A percentile compares a stretch with the other conserved stretches of the same genome.
These are phyloP conservation scores for Hymenoscyphus scutula DNA, from an alignment of 2,329 filamentous ascomycete genomes.

Conservation along the genomic window DNA sequence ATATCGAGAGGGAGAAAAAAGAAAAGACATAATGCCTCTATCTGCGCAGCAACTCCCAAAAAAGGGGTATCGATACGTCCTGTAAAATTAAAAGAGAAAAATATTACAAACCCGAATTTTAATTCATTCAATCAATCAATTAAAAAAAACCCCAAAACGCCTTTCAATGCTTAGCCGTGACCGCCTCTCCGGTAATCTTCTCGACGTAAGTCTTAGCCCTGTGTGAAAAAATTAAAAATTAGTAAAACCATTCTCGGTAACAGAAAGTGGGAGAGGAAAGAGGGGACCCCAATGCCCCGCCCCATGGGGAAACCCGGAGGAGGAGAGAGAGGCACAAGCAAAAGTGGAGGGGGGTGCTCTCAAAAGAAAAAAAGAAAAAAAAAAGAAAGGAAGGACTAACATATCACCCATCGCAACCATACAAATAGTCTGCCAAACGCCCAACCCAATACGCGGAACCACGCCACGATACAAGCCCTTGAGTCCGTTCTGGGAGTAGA, in stretches of 20 bases:
- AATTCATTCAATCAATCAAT: too few relatives aligned
- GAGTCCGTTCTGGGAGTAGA: slow-evolving; percentile 84
- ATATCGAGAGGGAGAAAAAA: too few relatives aligned
- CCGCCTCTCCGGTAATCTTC: slow-evolving; percentile 61
- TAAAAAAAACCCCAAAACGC: slow-evolving; percentile 35
- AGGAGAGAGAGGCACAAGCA: too few relatives aligned
- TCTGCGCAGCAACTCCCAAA: too few relatives aligned
- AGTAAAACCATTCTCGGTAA: slow-evolving; percentile 9
- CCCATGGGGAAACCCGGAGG: not conserved
- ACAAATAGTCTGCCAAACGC: slow-evolving; percentile 99
- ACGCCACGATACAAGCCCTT: slow-evolving; percentile 96
- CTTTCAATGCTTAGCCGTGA: slow-evolving; percentile 66
- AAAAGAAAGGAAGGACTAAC: slow-evolving; percentile 54
- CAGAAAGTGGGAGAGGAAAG: not conserved
- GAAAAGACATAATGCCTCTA: too few relatives aligned
- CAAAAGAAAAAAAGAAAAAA: too few relatives aligned
- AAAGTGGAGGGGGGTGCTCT: not conserved
- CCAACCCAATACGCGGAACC: slow-evolving; percentile 86
- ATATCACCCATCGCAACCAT: slow-evolving; percentile 99
- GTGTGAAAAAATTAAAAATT: slow-evolving; percentile 35
- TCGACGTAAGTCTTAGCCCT: slow-evolving; percentile 68
- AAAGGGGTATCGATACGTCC: too few relatives aligned
- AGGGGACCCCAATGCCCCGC: too few relatives aligned
- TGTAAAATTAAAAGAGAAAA: too few relatives aligned
- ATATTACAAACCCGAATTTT: too few relatives aligned